A percentile compares a stretch with the other conserved stretches of the same genome.
Conservation (phyloP, 345 rosid species). For the Lepidium aucheri region DNA sequence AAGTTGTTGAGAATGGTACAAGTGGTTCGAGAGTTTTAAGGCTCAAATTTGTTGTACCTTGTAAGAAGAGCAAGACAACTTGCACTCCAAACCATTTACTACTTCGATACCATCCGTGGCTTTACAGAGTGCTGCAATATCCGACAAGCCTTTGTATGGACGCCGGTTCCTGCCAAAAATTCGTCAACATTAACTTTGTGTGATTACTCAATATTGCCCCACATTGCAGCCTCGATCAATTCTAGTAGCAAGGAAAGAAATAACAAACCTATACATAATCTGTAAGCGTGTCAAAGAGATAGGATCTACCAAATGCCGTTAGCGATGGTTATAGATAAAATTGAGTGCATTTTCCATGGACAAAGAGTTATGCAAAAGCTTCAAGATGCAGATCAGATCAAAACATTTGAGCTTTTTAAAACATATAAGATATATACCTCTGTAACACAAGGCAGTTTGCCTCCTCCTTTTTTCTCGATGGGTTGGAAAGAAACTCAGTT, state of each 20-base stretch:
- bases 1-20: not conserved
- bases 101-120: slow-evolving; percentile 68
- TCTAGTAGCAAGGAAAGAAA: not conserved
- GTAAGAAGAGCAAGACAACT: slow-evolving; percentile 74
- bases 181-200: not conserved
- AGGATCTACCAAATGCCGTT: not conserved
- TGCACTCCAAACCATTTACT: slow-evolving; percentile 85
- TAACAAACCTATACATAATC: not conserved
- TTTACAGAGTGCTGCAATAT: slow-evolving; percentile 43
- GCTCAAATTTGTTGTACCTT: slow-evolving; percentile 42
- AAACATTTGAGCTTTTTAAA: not conserved
- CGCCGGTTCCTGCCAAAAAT: slow-evolving; percentile 59
- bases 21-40: not conserved
- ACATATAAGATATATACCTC: not conserved
- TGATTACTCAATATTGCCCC: not conserved
- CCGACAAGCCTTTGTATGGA: slow-evolving; percentile 41
- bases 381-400: not conserved
- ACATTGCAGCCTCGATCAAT: not conserved
- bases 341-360: not conserved
- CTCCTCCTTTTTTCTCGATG: slow-evolving; percentile 6
- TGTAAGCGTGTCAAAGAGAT: not conserved
- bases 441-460: not conserved
- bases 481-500: slow-evolving; percentile 25
- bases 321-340: too few relatives aligned
- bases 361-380: not conserved